Percentiles rank a stretch among this genome's conserved stretches.
These are phyloP conservation scores for apple (Malus domestica) DNA, from an alignment of 306 rosid species.

Conservation along the genomic window DNA sequence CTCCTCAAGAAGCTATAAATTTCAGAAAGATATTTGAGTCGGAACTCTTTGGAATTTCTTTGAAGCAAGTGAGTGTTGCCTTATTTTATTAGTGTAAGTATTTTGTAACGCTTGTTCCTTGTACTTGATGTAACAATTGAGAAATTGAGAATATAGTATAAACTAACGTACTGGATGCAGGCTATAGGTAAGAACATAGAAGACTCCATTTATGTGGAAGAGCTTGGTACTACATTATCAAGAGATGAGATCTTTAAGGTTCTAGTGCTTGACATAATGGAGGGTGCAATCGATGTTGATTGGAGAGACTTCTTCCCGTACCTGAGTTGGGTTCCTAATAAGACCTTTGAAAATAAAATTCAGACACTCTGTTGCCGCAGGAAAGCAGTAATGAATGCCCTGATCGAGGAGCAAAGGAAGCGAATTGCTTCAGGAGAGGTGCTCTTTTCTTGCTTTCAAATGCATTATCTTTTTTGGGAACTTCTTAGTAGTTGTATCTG, in stretches of 20 bases:
- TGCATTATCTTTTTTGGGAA: not conserved
- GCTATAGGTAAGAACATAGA: conserved; percentile 55
- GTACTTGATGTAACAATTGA: not conserved
- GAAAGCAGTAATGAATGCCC: conserved; percentile 49
- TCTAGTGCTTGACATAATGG: conserved; percentile 72
- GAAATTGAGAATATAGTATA: not conserved
- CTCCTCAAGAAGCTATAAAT: conserved; percentile 41
- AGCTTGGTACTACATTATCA: conserved; percentile 37
- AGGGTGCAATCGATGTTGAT: conserved; percentile 93
- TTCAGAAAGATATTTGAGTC: conserved; percentile 55
- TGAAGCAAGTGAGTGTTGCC: conserved; percentile 60
- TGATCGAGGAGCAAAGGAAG: conserved; percentile 53
- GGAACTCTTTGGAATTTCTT: conserved; percentile 64
- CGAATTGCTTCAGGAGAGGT: conserved; percentile 78
- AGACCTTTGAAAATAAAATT: conserved; percentile 42
- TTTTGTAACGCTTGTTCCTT: not conserved
- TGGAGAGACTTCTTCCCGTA: conserved; percentile 99
- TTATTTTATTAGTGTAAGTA: not conserved
- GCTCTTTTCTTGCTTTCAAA: not conserved
- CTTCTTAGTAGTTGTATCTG: not conserved
- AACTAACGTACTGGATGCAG: conserved; percentile 30
- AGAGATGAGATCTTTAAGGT: conserved; percentile 47
- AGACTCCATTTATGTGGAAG: conserved; percentile 56
- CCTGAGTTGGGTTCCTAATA: conserved; percentile 87
- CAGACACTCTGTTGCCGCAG: conserved; percentile 26